Evolutionary conservation across 495 filamentous ascomycete species (phyloP), one percentile per base, ranked within the genome.

Genomic region (Umbilicaria muhlenbergii): DNA sequence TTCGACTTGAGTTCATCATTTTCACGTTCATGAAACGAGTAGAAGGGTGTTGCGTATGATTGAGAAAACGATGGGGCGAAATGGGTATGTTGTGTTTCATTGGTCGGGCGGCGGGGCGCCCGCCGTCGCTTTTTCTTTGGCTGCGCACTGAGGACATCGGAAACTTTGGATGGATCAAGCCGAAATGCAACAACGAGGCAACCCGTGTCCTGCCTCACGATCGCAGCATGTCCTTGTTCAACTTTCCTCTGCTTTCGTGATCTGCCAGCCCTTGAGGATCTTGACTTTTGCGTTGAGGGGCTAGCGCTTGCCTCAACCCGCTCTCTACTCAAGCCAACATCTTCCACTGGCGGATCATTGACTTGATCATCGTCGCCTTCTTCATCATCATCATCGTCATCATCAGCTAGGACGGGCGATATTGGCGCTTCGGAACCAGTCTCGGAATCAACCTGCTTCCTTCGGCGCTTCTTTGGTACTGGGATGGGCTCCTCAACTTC

Each of bases 1-100:
- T 94, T 98, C 13, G 79, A 80, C 56, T 92, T 93, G 11, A 73
- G 61, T 51, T 95, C 88, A 49, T 96, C 91, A 31, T 75, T 78
- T 45, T 94, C 87, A 37, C 82, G 83, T 46, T 93, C 86, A 47
- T 79, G 75, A 48, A 93, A 84, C 1, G 81, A 78, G 55, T 87
- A 88, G 52, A 92, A 86, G 8, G 81, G 80, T 32, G 78, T 67
- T 33, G 81, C 73, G 51, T 77, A 74, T n/a, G 73, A 69, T 41
- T 65, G 68, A 16, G 49, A 68, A 0, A 67, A 63, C 4, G 67
- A 58, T 54, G 51, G 63, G 51, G 49, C 68, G 51, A 48, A 63
- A 21, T 47, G 61, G 6, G 67, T 64, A 52, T 69, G 70, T 44
- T 71, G 66, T 31, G 62, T 55, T 42, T 61, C 64, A 5, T 49